Evolutionary conservation across 352 stramenopile genomes (phyloP).

Genomic region (Phytophthora palmivora): DNA sequence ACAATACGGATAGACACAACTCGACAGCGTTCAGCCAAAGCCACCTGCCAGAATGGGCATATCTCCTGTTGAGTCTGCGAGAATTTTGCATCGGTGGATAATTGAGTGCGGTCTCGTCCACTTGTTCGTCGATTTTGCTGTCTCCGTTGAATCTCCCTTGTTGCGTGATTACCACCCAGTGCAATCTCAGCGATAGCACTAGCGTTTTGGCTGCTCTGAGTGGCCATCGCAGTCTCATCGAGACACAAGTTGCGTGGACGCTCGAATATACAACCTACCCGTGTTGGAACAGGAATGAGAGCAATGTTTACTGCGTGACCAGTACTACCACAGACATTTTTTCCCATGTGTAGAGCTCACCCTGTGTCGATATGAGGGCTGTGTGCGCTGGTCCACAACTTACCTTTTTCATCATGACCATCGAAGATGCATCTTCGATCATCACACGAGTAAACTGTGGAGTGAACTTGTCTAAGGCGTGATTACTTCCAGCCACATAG

Average conservation of each 20-base stretch:
- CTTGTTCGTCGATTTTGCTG: conserved; percentile 17
- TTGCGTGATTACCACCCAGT: conserved; percentile 34
- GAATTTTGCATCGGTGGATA: conserved; percentile 26
- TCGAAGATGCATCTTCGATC: conserved; percentile 21
- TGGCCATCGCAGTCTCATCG: conserved; percentile 30
- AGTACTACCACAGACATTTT: conserved; percentile 70
- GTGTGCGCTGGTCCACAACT: conserved; percentile 79
- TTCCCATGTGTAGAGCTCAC: conserved; percentile 82
- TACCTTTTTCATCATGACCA: conserved; percentile 44
- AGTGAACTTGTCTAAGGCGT: conserved; percentile 69
- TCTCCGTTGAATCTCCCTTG: conserved; percentile 11
- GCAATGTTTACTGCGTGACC: conserved; percentile 51
- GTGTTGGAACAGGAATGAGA: conserved; percentile 48
- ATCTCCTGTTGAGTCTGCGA: conserved; percentile 76
- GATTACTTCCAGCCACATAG: conserved; percentile 72
- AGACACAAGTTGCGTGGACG: conserved; percentile 61
- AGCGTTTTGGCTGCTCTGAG: conserved; percentile 77
- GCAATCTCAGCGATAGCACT: conserved; percentile 56
- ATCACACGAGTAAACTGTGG: conserved; percentile 54
- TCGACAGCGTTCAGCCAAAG: conserved; percentile 40
- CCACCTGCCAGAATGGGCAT: conserved; percentile 82
- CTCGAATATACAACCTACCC: conserved; percentile 70
- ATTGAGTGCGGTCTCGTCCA: conserved; percentile 1
- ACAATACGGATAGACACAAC: conserved; percentile 54
- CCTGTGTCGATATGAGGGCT: conserved; percentile 61